Evolutionary conservation across 1,284 basidiomycete genomes (phyloP).

Genomic region (Rugosomyces carneus): DNA sequence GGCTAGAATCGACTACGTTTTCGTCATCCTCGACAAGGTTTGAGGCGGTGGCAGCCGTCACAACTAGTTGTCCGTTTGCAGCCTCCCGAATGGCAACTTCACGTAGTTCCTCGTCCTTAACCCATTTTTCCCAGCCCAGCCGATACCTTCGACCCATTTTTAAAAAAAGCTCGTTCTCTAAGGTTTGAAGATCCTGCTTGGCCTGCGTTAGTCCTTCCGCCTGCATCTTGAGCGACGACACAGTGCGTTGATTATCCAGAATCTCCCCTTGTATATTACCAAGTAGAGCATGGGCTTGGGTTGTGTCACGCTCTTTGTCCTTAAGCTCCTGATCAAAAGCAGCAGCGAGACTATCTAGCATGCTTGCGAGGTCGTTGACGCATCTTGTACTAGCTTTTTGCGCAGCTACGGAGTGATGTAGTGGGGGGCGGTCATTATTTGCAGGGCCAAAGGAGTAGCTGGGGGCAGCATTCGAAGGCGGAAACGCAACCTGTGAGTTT

Average conservation of each 20-base stretch:
- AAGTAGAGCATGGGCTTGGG: constrained; percentile 85
- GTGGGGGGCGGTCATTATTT: constrained; percentile 56
- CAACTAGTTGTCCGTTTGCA: constrained; percentile 45
- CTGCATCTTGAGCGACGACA: constrained; percentile 65
- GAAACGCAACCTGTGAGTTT: constrained; percentile 53
- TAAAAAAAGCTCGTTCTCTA: constrained; percentile 62
- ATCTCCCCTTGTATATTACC: constrained; percentile 91
- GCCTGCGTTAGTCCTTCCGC: constrained; percentile 66
- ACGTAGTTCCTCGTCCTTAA: constrained; percentile 76
- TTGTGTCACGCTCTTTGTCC: constrained; percentile 88
- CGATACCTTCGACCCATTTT: constrained; percentile 81
- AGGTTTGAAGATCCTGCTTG: constrained; percentile 50
- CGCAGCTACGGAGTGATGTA: constrained; percentile 86
- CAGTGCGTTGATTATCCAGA: constrained; percentile 76
- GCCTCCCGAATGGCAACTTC: constrained; percentile 60
- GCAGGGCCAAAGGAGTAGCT: constrained; percentile 40
- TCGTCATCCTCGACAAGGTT: constrained; percentile 25
- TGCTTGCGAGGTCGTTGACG: constrained; percentile 78
- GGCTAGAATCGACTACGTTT: constrained; percentile 10
- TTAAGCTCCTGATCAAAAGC: constrained; percentile 91
- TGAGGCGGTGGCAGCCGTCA: constrained; percentile 36
- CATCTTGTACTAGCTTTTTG: constrained; percentile 84
- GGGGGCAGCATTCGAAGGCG: constrained; percentile 32
- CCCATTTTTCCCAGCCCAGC: constrained; percentile 89
- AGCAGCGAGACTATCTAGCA: constrained; percentile 88